Percentiles rank a stretch among this genome's conserved stretches.
phyloP scores from a whole-genome alignment of 2,329 filamentous ascomycete genomes.

The Leptoxyphium fumago region DNA sequence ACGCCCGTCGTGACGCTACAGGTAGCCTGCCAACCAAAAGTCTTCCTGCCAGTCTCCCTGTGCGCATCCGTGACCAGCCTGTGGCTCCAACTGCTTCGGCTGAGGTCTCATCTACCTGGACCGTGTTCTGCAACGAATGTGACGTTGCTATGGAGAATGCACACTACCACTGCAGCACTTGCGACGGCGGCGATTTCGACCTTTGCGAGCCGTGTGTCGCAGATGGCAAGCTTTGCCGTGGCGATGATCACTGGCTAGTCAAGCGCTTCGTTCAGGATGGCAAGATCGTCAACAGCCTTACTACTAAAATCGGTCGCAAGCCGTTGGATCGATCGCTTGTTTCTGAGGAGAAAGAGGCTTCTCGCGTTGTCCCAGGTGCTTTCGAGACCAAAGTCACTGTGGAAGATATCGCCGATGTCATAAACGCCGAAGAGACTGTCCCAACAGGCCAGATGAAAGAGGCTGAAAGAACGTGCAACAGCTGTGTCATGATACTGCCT shows the following conservation, averaged over 20 bases:
- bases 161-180: slow-evolving; percentile 91
- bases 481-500: slow-evolving; percentile 47
- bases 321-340: not conserved
- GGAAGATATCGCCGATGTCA: too few relatives aligned
- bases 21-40: not conserved
- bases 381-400: slow-evolving; percentile 26
- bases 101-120: slow-evolving; percentile 41
- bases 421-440: slow-evolving; percentile 18
- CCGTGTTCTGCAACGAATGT: slow-evolving; percentile 90
- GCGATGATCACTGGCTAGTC: slow-evolving; percentile 79
- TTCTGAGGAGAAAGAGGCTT: slow-evolving; percentile 17
- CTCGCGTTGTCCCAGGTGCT: slow-evolving; percentile 23
- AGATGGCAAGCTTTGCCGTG: slow-evolving; percentile 60
- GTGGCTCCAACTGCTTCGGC: slow-evolving; percentile 16
- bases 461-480: slow-evolving; percentile 56
- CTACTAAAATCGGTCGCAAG: slow-evolving; percentile 62
- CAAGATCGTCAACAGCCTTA: slow-evolving; percentile 68
- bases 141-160: slow-evolving; percentile 60
- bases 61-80: slow-evolving; percentile 24
- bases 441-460: slow-evolving; percentile 5
- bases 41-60: slow-evolving; percentile 15
- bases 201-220: slow-evolving; percentile 71
- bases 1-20: slow-evolving; percentile 11
- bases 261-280: slow-evolving; percentile 74
- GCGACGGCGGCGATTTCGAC: slow-evolving; percentile 87